Base-by-base conservation (phyloP, 1,284 basidiomycete species). In the Puccinia hordei region DNA sequence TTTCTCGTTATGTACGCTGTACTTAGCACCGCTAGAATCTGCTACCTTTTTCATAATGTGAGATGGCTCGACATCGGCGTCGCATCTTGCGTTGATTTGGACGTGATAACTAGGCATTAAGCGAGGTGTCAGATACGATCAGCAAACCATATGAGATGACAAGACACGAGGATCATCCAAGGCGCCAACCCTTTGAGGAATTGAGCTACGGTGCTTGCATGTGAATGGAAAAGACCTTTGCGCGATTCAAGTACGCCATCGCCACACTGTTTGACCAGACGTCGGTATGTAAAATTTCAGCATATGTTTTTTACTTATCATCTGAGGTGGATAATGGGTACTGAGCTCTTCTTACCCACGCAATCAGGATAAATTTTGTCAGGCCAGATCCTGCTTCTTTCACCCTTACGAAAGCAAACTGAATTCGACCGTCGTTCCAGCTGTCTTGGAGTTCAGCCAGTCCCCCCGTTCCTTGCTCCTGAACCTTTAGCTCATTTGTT, bases 381-480 rank as follows among this genome's bases (percentile, higher is more conserved):
- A 98, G 89, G 83, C 92, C 88, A 84, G 90, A 92, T 91, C 95
- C 94, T 57, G 92, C 91, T 86, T 98, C 96, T 81, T 90, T 90
- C 57, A 98, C 94, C 81, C 93, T 89, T 3, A 89, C 91, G 84
- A 98, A 97, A 13, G 94, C 96, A 85, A 96, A 99, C 87, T 98
- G 94, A 78, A 98, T 95, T 83, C 92, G 89, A 82, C 94, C 95
- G 85, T 98, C 95, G 61, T 91, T 92, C 86, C 98, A 98, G 86
- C 97, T 95, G 82, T 98, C 95, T 84, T 92, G 90, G 24, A 98
- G 88, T 84, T 96, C 95, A 82, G 96, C 93, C 15, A 99, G 88
- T 0, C 94, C 93, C 33, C 91, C 92, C 82, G 88, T 88, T n/a
- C 94, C 94, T 1, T 91, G 92, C 0, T 89, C 89, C 85, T 95